Evolutionary conservation across 2,329 filamentous ascomycete species (phyloP), one percentile per base, ranked within the genome.

Genomic region (Apiospora koreana): DNA sequence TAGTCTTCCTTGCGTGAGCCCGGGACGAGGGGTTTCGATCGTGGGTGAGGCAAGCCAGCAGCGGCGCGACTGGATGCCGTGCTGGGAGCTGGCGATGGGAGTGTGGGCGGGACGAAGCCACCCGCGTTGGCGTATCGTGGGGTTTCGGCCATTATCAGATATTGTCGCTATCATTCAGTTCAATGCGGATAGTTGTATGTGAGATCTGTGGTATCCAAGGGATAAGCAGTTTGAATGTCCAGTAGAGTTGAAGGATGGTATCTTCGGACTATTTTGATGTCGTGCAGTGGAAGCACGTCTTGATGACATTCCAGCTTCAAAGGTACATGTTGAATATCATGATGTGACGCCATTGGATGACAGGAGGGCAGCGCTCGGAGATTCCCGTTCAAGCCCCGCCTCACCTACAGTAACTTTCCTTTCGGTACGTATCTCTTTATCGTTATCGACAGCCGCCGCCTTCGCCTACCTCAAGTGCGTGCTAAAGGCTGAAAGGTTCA

Each of bases 1-100:
- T 87, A 83, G 69, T 89, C 87, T 75, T 91, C 89, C 73, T 91
- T 91, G 43, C 80, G 83, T 0, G 88, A 90, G 0, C 89, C 88
- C 0, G 88, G 83, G 18, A 82, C 81, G 1, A 92, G 77, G 0
- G 88, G 81, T 43, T 83, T 85, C 28, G 81, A 79, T 58, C 89
- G 83, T 0, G 89, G 89, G 68, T 86, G 87, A 6, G 89, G 89
- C 6, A 91, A 82, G 9, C 79, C 79, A 12, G 83, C 76, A 1
- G 75, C 69, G 25, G 80, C 73, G 67, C 76, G 81, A 54, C 77
- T 80, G 8, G 87, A 88, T 16, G 84, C 76, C 14, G 80, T 81
- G 70, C 84, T 88, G 3, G 87, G 87, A 0, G 88, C 82, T 0
- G 88, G 88, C 2, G 88, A 90, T 0, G 86, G 86, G 4, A 88